Evolutionary conservation across 345 rosid species (phyloP).

Genomic region (Hypericum perforatum): DNA sequence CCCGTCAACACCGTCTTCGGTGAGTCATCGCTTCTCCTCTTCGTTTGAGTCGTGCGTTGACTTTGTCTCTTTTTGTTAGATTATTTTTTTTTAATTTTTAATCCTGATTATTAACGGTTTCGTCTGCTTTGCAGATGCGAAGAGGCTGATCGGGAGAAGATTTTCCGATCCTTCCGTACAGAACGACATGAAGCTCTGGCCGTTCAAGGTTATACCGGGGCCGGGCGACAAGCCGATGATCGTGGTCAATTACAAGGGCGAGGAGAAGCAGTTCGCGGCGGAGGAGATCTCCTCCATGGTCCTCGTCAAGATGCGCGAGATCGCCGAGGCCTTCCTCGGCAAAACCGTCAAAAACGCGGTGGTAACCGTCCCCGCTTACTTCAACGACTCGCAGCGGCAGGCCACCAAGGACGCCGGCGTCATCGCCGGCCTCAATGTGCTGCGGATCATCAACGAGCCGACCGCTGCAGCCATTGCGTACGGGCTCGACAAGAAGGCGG

Average conservation of each 20-base stretch:
- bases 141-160: conserved; percentile 18
- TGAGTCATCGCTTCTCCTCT: no score
- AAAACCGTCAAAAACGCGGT: conserved; percentile 12
- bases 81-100: no score
- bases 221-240: conserved; percentile 23
- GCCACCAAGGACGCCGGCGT: conserved; percentile 18
- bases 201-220: conserved; percentile 16
- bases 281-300: conserved; percentile 24
- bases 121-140: conserved; percentile 11
- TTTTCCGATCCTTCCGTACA: conserved; percentile 14
- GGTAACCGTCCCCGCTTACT: conserved; percentile 16
- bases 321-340: conserved; percentile 19
- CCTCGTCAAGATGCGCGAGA: conserved; percentile 15
- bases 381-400: conserved; percentile 17
- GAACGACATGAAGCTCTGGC: conserved; percentile 14
- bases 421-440: conserved; percentile 15
- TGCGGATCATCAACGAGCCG: conserved; percentile 21
- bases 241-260: conserved; percentile 18
- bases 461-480: conserved; percentile 20
- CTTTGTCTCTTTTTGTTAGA: no score
- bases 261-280: conserved; percentile 14
- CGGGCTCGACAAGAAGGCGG: conserved; percentile 18
- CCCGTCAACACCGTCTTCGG: no score
- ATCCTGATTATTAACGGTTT: no score
- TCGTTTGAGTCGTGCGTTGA: no score